Evolutionary conservation across 441 rosid genomes (phyloP), one percentile per base, ranked within the genome.

Genomic region (Jatropha podagrica): DNA sequence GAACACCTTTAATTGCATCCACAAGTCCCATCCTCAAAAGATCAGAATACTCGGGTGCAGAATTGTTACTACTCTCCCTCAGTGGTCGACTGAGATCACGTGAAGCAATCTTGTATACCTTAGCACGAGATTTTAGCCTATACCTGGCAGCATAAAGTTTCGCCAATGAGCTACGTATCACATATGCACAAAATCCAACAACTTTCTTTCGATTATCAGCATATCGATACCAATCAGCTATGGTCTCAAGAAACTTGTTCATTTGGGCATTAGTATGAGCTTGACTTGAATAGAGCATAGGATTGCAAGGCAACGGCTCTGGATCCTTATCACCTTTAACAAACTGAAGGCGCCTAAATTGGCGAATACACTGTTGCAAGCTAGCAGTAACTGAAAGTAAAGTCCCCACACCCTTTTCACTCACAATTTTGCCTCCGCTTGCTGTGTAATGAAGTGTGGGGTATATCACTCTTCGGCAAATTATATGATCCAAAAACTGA

Each of bases 231-330:
- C 99, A 96, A 80, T 96, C 98, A 79, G 99, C 99, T 93, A 93
- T 87, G 73, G 98, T 90, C 85, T 96, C 99, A 66, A 96, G 97
- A 83, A 93, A 91, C 87, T 93, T 96, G 81, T 96, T 96, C 99
- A 96, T 93, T 83, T 93, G 99, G n/a, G 98, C 85, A 82, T 93
- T 96, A 64, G 91, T 88, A 86, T 93, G 99, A 82, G 99, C 95
- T 85, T 96, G 99, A 86, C 97, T 88, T 8, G 98, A 96, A 85
- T 91, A 96, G 44, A 96, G 93, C 99, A 96, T 93, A 3, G 99
- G 97, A 78, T 78, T 91, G 80, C 99, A 96, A 65, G 98, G 98
- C 79, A 96, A 82, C 65, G 97, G 97, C 84, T 93, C 99, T 0
- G 98, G 98, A 86, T 96, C 98, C 78, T 82, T 91, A 77, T 91